Evolutionary conservation across 2,329 filamentous ascomycete genomes (phyloP), one percentile per base, ranked within the genome.

Genomic region (Nannizziopsis barbatae): DNA sequence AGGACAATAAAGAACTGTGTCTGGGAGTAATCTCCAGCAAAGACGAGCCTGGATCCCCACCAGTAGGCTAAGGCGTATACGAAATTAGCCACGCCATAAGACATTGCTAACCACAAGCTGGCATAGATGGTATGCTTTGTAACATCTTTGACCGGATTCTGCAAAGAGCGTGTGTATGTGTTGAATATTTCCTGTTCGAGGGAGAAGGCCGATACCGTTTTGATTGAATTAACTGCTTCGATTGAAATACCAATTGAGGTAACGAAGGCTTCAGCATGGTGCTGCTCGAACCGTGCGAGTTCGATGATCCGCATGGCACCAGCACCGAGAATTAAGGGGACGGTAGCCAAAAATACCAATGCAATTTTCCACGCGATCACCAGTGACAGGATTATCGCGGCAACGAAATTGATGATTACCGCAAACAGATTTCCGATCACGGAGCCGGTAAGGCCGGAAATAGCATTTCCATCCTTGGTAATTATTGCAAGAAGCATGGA

Each of bases 11-110:
- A 80, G 66, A 87, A 88, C 45, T 78, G 66, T n/a, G 83, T 75
- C 30, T 80, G 77, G 38, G 75, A 76, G 55, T 83, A 83, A 49
- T 77, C 68, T 3, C 83, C 83, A 37, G 74, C 71, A 45, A 80
- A 75, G 51, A 88, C 84, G 53, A 80, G 77, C 56, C 77, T 81
- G 0, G 83, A 75, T 2, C 84, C 84, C 83, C 84, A 89, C 82
- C 83, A 89, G 64, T 86, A 88, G 0, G 83, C 81, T 47, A 89
- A 75, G 0, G 83, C 81, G 58, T 87, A 85, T 20, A 86, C 77
- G 44, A 84, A 72, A 57, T 82, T 83, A 15, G 79, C 76, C 1
- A 69, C 51, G 52, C 65, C 64, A 47, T 69, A 70, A 1, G 68
- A 65, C 45, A 70, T 63, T 1, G 71, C 69, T 45, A 71, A 62